Base-by-base conservation (phyloP, 164 flowering plant species). In the Litsea cubeba region DNA sequence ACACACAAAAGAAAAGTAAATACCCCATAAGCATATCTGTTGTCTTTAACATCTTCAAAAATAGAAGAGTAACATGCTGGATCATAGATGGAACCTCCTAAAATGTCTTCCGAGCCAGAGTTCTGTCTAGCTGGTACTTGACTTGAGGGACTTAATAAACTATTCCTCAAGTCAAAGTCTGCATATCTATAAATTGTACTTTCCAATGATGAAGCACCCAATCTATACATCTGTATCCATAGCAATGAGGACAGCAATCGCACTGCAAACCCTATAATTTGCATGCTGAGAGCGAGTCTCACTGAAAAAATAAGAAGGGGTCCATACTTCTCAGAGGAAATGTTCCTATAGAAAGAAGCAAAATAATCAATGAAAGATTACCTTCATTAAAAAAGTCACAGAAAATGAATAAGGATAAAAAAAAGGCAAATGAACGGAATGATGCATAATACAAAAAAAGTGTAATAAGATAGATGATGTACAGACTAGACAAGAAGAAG, bases 171-270 rank as follows among this genome's bases (percentile, higher is more conserved):
- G 82, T 91, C 91, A 75, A 78, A 82, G 81, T 94, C 91, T 75
- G 86, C 77, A 62, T 87, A 90, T 74, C 82, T 85, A 60, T 85
- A 72, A 78, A 17, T 77, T 72, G 85, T 50, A 73, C 74, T 71
- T 63, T 90, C 89, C 20, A 84, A 78, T 75, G 73, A 72, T 24
- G 93, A 88, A 76, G 72, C 86, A 23, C 98, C 98, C 83, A 91
- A 74, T 85, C 97, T 90, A 82, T 92, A 92, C 81, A 92, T 94
- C 83, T 90, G 98, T 75, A 94, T 86, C 98, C 98, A 94, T 57
- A 92, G 69, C 7, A 92, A 79, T 14, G 97, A 88, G 49, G 98
- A 94, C 4, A 80, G 83, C 30, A 88, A 51, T 85, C 96, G 88
- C 76, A 90, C 88, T 46, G 78, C 74, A 73, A 89, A 88, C 50